Base-by-base conservation (phyloP, 495 filamentous ascomycete species). In the Jackrogersella minutella region DNA sequence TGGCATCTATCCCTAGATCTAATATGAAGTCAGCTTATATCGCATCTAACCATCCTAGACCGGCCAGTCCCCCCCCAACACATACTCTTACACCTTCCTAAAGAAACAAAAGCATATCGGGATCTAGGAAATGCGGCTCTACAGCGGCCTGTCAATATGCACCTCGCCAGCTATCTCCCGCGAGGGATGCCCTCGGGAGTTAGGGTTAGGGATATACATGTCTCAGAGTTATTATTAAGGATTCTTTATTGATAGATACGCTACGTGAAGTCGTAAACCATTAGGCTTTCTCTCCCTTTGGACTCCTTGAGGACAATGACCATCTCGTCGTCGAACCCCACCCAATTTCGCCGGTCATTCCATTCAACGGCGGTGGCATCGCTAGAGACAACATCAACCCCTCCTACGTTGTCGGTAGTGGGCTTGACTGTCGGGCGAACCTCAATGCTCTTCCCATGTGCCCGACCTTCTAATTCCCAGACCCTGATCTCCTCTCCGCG, bases 281-380 rank as follows among this genome's bases (percentile, higher is more conserved):
- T 86, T 69, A 99, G 75, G 44, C 88, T 85, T 69, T 93, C 91
- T 19, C 82, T 80, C 19, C 91, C 90, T 13, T 77, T 79, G 63
- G 84, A 86, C 71, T 94, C 91, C 46, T 91, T 88, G 44, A 97
- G 80, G 46, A 97, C 84, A 59, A 97, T 88, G 8, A 99, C 91
- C 75, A 91, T 89, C 76, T 97, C 92, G 33, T 97, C 95, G 72
- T 98, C 92, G 75, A 97, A 99, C 2, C 92, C 92, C 11, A 94
- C 85, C 86, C 89, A 96, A 36, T 88, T 80, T 51, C 81, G 76
- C 16, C 76, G 68, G 53, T 81, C 77, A 31, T 74, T 67, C 70
- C 66, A 70, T 16, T 69, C 33, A 2, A 21, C 70, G 10, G 76
- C 65, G 50, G 66, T 58, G 17, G 64, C 13, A 10, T 43, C 19